Conservation (phyloP, 306 rosid genomes). For the Vigna mungo region DNA sequence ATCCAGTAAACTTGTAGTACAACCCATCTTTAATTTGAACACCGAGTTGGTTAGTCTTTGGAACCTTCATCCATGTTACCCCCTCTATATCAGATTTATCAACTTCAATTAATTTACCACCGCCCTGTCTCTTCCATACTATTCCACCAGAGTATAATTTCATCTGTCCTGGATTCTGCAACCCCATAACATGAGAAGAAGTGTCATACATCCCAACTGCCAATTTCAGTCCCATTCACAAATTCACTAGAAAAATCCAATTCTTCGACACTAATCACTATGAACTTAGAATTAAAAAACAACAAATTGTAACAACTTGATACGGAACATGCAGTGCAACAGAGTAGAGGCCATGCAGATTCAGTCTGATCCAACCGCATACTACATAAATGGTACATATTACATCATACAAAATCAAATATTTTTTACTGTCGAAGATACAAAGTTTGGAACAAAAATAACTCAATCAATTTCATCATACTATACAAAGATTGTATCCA, state of each 20-base stretch:
- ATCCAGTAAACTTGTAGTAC: conserved; percentile 91
- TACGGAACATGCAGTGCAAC: conserved; percentile 21
- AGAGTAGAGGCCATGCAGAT: neutral
- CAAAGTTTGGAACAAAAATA: neutral
- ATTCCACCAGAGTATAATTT: conserved; percentile 83
- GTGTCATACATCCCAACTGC: conserved; percentile 20
- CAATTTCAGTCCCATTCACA: conserved; percentile 3
- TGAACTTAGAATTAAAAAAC: neutral
- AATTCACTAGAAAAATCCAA: neutral
- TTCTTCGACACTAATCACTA: neutral
- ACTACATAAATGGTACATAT: neutral
- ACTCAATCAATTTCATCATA: too few species aligned
- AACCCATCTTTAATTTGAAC: conserved; percentile 90
- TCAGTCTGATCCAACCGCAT: neutral
- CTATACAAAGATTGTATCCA: too few species aligned
- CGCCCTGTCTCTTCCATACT: conserved; percentile 94
- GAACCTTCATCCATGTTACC: conserved; percentile 97
- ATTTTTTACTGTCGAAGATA: neutral
- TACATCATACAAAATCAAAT: neutral
- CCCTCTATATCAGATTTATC: conserved; percentile 91
- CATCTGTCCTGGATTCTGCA: conserved; percentile 97
- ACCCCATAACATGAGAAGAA: conserved; percentile 26
- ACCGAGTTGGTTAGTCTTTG: conserved; percentile 91
- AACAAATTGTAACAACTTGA: conserved; percentile 20
- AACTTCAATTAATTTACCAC: conserved; percentile 90